Evolutionary conservation across 768 basidiomycete species (phyloP).

Genomic region (Mycena rosella): DNA sequence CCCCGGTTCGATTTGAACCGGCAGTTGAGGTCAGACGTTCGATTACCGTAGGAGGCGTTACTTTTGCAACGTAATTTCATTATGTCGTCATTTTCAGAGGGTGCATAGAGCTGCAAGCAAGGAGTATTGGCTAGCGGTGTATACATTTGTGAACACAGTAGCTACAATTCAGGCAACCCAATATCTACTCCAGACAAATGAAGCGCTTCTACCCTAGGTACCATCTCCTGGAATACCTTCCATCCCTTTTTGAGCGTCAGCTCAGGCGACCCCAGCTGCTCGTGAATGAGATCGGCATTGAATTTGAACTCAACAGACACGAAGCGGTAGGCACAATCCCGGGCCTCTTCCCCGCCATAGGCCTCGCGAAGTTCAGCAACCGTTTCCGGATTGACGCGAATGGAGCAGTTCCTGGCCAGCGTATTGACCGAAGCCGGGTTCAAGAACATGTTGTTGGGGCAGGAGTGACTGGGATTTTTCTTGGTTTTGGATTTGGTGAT

Average conservation of each 20-base stretch:
- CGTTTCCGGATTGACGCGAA: neutral
- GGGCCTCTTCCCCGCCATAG: neutral
- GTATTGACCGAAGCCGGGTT: neutral
- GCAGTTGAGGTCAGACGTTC: too few relatives aligned
- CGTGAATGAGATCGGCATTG: neutral
- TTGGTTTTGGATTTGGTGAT: neutral
- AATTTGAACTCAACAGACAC: constrained; percentile 12
- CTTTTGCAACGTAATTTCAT: too few relatives aligned
- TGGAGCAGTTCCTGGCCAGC: neutral
- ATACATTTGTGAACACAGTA: too few relatives aligned
- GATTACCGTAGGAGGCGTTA: too few relatives aligned
- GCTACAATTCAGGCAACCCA: neutral
- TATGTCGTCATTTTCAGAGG: too few relatives aligned
- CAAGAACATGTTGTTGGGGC: constrained; percentile 16
- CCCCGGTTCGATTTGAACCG: neutral
- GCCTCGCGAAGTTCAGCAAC: neutral
- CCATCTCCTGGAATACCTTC: constrained; percentile 1
- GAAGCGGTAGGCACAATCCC: constrained; percentile 6
- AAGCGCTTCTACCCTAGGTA: constrained; percentile 2
- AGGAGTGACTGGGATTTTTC: constrained; percentile 2
- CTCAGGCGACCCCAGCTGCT: neutral
- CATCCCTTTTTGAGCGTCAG: constrained; percentile 1
- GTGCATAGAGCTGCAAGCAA: too few relatives aligned
- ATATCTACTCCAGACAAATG: neutral
- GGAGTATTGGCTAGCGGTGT: too few relatives aligned